Evolutionary conservation across 495 filamentous ascomycete species (phyloP).

Genomic region (Clohesyomyces aquaticus): DNA sequence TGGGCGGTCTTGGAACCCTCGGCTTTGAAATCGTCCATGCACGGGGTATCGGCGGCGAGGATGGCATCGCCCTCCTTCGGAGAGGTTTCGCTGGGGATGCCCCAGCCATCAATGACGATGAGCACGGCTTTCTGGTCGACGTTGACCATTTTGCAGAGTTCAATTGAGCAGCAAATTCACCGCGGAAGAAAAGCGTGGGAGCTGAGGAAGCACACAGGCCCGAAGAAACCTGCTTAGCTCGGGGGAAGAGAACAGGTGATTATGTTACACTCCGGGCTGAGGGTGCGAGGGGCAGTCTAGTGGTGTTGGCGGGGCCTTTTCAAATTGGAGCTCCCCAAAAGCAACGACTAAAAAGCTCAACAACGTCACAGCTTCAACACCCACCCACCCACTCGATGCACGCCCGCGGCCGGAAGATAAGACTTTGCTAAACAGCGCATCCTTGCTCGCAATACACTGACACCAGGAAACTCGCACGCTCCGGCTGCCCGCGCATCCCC

Average conservation of each 20-base stretch:
- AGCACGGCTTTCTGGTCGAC: conserved; percentile 92
- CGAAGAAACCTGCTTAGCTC: neutral
- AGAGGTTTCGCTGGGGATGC: conserved; percentile 76
- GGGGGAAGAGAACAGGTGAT: conserved; percentile 3
- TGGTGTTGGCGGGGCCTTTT: conserved; percentile 2
- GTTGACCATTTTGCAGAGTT: conserved; percentile 60
- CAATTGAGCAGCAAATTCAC: conserved; percentile 11
- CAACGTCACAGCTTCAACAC: conserved; percentile 31
- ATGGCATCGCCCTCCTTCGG: conserved; percentile 91
- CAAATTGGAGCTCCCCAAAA: conserved; percentile 41
- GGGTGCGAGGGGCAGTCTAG: conserved; percentile 19
- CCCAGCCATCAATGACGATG: conserved; percentile 99
- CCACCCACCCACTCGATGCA: conserved; percentile 44
- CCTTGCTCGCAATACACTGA: conserved; percentile 47
- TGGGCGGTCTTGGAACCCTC: conserved; percentile 66
- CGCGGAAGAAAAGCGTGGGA: conserved; percentile 40
- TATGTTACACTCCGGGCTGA: conserved; percentile 26
- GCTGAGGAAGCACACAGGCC: conserved; percentile 18
- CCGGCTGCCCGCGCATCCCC: neutral
- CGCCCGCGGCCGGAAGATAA: conserved; percentile 47
- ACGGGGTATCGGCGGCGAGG: conserved; percentile 84
- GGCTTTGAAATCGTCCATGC: conserved; percentile 78
- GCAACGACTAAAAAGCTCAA: conserved; percentile 43
- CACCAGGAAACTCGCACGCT: conserved; percentile 7
- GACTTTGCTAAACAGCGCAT: conserved; percentile 17